Base-by-base conservation (phyloP, 1,139 yeast species). In the Yamadazyma dendronema region DNA sequence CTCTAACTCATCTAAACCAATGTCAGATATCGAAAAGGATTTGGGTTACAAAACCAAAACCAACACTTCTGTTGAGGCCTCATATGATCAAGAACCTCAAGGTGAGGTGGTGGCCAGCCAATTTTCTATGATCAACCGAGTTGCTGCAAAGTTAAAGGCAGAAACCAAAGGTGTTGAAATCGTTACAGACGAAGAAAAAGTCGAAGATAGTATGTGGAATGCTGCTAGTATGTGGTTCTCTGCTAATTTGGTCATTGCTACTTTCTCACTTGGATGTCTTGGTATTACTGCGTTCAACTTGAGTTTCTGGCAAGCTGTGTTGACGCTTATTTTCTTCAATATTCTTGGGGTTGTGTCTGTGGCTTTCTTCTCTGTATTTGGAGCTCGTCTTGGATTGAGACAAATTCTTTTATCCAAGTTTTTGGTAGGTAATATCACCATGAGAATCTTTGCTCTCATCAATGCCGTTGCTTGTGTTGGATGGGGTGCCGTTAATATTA, bases 191-290 rank as follows among this genome's bases (percentile, higher is more conserved):
- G 83, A 77, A 37, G 86, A 82, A 56, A 77, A 80, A 48, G 68
- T 73, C 32, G 88, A 82, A 40, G 60, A 57, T 37, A 79, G 87
- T 24, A 56, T 84, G 39, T 67, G 78, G 68, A 77, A 74, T 48
- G 86, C 94, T 21, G 89, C 90, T 30, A 73, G 90, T 38, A 86
- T 89, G 95, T 89, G 97, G 97, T 74, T 85, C 53, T 84, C 94
- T 19, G 96, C 95, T 25, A 89, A 89, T 62, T 70, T 87, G 75
- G 96, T 88, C 41, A 78, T 89, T 56, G 89, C 96, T 16, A 79
- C 96, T 17, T 82, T 77, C 53, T 72, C 95, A 2, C 67, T 88
- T 35, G 97, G 97, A 57, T 84, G 85, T 41, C 66, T 89, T 37
- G 96, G 96, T 40, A 67, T 81, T 34, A 61, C 77, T 28, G 70